A percentile compares a stretch with the other conserved stretches of the same genome.
phyloP scores from a whole-genome alignment of 1,284 basidiomycete genomes.

The Cryptococcus maquisensis region DNA sequence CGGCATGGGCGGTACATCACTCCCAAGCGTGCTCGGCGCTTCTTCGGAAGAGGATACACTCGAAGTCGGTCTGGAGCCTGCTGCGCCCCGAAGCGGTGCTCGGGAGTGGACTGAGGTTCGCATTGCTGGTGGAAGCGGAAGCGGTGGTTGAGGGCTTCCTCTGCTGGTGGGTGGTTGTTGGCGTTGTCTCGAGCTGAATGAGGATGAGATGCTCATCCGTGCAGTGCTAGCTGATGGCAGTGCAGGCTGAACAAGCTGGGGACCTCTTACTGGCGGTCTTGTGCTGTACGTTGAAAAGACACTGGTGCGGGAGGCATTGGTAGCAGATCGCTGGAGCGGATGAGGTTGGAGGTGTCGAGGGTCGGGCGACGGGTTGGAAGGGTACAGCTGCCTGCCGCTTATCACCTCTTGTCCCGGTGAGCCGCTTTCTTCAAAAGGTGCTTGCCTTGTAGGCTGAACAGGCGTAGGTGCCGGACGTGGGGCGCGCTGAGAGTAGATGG shows the following conservation, averaged over 20 bases:
- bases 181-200: neutral
- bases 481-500: neutral
- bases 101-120: neutral
- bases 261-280: neutral
- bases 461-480: neutral
- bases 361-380: conserved; percentile 2
- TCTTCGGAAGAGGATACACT: neutral
- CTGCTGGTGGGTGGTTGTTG: too few species aligned
- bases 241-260: neutral
- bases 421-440: neutral
- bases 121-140: neutral
- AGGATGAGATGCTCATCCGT: neutral
- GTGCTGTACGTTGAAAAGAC: neutral
- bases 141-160: neutral
- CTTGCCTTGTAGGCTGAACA: neutral
- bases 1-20: neutral
- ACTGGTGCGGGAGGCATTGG: neutral
- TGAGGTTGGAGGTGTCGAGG: conserved; percentile 2
- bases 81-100: neutral
- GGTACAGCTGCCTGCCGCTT: neutral
- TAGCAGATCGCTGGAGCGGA: neutral
- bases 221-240: neutral
- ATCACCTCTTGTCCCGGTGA: neutral
- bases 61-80: neutral
- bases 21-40: neutral